Evolutionary conservation across 257 asterid genomes (phyloP).

Genomic region (Buddleja alternifolia): DNA sequence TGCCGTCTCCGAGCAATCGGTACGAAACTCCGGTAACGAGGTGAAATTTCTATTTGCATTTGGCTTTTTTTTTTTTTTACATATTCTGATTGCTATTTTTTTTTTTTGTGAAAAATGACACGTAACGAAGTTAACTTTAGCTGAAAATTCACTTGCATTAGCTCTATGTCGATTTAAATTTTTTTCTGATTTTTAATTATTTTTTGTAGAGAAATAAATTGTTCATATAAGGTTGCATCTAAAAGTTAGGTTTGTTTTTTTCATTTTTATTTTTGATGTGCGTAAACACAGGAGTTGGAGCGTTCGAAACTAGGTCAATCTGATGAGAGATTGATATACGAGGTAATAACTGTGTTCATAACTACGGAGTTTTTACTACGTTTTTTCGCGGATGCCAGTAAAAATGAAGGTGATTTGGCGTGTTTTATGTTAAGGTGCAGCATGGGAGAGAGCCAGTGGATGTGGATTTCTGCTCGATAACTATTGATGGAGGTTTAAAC

Average conservation of each 20-base stretch:
- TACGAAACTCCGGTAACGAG: slow-evolving; percentile 67
- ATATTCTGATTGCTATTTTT: not conserved
- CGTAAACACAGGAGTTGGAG: slow-evolving; percentile 53
- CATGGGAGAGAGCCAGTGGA: slow-evolving; percentile 80
- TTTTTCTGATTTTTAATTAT: not conserved
- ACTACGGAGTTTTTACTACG: not conserved
- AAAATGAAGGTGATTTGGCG: slow-evolving; percentile 40
- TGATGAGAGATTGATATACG: slow-evolving; percentile 84
- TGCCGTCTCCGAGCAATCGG: slow-evolving; percentile 68
- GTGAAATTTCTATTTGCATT: slow-evolving; percentile 51
- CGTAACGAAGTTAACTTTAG: not conserved
- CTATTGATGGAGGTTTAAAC: slow-evolving; percentile 62
- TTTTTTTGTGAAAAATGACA: not conserved
- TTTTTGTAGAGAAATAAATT: slow-evolving; percentile 9
- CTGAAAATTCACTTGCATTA: slow-evolving; percentile 6
- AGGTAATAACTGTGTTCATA: slow-evolving; percentile 49
- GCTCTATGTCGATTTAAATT: not conserved
- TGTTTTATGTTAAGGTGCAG: slow-evolving; percentile 63
- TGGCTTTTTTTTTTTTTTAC: not conserved
- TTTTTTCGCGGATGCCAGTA: slow-evolving; percentile 16
- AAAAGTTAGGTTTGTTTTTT: not conserved
- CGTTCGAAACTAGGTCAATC: slow-evolving; percentile 69
- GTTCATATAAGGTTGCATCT: not conserved
- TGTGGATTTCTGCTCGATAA: slow-evolving; percentile 66
- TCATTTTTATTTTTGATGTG: not conserved